phyloP scores from a whole-genome alignment of 148 eudicot species.

The Spergularia bocconei region DNA sequence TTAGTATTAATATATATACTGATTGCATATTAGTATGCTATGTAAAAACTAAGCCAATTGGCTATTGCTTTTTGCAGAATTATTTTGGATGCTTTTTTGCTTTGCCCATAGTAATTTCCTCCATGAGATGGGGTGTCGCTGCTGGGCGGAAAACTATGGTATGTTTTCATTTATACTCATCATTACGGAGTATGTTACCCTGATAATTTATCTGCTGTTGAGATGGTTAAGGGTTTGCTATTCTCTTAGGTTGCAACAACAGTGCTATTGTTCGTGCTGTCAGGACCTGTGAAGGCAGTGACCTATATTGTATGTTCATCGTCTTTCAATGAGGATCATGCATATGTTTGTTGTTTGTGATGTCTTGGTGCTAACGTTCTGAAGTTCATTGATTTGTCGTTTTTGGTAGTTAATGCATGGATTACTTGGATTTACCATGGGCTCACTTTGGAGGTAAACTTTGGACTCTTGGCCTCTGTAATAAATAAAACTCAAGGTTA shows the following conservation, averaged over 20 bases:
- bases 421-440: constrained; percentile 83
- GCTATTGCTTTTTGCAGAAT: constrained; percentile 49
- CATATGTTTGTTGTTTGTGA: not conserved
- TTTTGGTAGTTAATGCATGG: constrained; percentile 75
- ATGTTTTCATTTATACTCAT: constrained; percentile 8
- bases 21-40: not conserved
- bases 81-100: constrained; percentile 93
- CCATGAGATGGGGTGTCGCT: constrained; percentile 91
- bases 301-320: constrained; percentile 56
- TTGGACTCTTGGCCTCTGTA: not conserved
- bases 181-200: not conserved
- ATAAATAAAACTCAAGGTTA: not conserved
- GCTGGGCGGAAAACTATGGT: constrained; percentile 94
- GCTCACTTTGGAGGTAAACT: constrained; percentile 78
- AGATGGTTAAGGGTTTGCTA: constrained; percentile 6
- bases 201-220: not conserved
- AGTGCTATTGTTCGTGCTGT: constrained; percentile 67
- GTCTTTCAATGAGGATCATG: not conserved
- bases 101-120: constrained; percentile 84
- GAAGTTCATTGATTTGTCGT: constrained; percentile 2
- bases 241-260: constrained; percentile 72
- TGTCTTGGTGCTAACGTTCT: constrained; percentile 6
- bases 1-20: not conserved
- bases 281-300: constrained; percentile 90
- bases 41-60: constrained; percentile 20